Evolutionary conservation across 768 basidiomycete species (phyloP).

Genomic region (Paxillus involutus): DNA sequence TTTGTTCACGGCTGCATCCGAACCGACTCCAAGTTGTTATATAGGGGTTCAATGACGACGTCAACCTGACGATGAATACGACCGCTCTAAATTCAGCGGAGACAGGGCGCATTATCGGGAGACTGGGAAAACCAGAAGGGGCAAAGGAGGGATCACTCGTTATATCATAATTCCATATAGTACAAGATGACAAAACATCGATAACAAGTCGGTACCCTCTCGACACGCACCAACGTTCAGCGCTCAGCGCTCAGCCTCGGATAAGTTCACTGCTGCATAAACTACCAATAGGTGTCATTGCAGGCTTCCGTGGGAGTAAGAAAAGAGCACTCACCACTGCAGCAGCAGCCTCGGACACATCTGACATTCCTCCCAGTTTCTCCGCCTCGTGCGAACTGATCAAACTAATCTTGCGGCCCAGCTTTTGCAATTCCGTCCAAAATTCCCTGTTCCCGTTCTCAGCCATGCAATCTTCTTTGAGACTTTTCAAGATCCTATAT

Average conservation of each 20-base stretch:
- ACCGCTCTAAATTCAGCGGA: neutral
- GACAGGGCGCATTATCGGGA: neutral
- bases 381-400: conserved; percentile 65
- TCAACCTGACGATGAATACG: neutral
- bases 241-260: neutral
- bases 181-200: too few species aligned
- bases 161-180: too few species aligned
- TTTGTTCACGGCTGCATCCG: neutral
- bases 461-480: conserved; percentile 55
- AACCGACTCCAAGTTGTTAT: neutral
- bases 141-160: too few species aligned
- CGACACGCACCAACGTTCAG: too few species aligned
- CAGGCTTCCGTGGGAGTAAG: neutral
- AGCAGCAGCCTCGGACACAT: conserved; percentile 53
- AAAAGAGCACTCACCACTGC: conserved; percentile 43
- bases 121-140: neutral
- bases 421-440: conserved; percentile 56
- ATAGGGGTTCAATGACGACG: conserved; percentile 14
- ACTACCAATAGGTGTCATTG: conserved; percentile 12
- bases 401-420: conserved; percentile 56
- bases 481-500: conserved; percentile 57
- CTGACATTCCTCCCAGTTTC: conserved; percentile 55
- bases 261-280: conserved; percentile 18
- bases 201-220: too few species aligned
- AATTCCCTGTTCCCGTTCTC: conserved; percentile 65